Conservation (phyloP, 2,329 filamentous ascomycete genomes). For the Fusarium redolens region DNA sequence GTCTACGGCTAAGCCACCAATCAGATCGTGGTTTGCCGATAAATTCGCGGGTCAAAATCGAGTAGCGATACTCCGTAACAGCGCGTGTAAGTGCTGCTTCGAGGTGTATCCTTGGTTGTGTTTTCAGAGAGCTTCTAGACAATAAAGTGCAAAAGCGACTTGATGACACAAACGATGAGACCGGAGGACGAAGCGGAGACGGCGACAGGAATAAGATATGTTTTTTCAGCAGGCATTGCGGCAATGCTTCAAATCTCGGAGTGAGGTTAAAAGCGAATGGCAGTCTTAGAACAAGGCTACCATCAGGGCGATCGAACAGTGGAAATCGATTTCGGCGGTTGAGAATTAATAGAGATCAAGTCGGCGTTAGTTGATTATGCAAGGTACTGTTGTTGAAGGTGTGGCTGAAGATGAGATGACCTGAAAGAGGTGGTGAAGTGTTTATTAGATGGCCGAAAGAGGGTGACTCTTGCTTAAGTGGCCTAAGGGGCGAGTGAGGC, state of each 20-base stretch:
- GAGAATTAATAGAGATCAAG: conserved; percentile 34
- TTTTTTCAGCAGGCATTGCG: conserved; percentile 70
- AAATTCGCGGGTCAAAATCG: conserved; percentile 51
- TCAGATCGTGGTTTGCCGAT: conserved; percentile 56
- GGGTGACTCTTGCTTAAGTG: conserved; percentile 51
- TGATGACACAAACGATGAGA: conserved; percentile 67
- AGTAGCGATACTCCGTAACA: conserved; percentile 55
- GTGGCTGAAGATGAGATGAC: conserved; percentile 41
- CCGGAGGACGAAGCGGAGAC: conserved; percentile 70
- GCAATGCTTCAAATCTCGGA: conserved; percentile 49
- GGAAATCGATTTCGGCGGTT: conserved; percentile 16
- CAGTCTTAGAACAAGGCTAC: conserved; percentile 50
- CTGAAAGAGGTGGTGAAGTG: conserved; percentile 38
- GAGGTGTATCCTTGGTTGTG: conserved; percentile 57
- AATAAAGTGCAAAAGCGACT: conserved; percentile 53
- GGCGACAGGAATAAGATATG: conserved; percentile 68
- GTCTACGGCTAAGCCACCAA: conserved; percentile 62
- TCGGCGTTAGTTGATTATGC: conserved; percentile 39
- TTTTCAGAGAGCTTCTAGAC: conserved; percentile 58
- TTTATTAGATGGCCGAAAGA: conserved; percentile 46
- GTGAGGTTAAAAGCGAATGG: conserved; percentile 43
- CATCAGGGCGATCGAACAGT: conserved; percentile 45
- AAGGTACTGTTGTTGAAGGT: conserved; percentile 47
- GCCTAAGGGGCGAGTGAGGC: conserved; percentile 50
- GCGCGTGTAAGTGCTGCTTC: conserved; percentile 50